A percentile compares a stretch with the other conserved stretches of the same genome.
These are phyloP conservation scores for Inga leiocalycina DNA, from an alignment of 306 rosid species.

Conservation along the genomic window DNA sequence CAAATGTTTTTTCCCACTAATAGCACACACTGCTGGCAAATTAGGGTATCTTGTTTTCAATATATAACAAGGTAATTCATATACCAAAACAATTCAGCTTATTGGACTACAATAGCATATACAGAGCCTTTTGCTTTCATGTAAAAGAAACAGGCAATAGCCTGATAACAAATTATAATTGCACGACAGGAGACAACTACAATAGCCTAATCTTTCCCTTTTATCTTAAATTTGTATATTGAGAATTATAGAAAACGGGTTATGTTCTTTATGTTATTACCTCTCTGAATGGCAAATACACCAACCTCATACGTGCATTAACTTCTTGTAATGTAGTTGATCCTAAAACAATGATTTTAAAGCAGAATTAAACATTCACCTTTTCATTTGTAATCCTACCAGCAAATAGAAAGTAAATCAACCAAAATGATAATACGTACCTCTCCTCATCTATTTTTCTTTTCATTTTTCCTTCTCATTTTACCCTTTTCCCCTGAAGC, in stretches of 20 bases:
- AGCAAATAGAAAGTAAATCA: neutral
- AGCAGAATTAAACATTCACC: slow-evolving; percentile 16
- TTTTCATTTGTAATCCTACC: neutral
- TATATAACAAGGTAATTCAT: too few species aligned
- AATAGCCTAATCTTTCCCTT: neutral
- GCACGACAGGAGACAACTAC: neutral
- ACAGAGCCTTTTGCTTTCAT: neutral
- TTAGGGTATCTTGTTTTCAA: too few species aligned
- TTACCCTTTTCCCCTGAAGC: neutral
- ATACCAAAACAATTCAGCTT: slow-evolving; percentile 21
- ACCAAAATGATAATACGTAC: neutral
- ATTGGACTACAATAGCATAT: slow-evolving; percentile 15
- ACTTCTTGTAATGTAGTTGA: slow-evolving; percentile 42
- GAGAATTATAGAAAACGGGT: neutral
- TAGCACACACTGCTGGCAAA: too few species aligned
- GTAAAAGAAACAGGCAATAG: neutral
- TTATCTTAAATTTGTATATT: neutral
- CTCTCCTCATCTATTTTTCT: neutral
- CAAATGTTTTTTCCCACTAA: too few species aligned
- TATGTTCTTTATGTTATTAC: slow-evolving; percentile 31
- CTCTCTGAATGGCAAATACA: slow-evolving; percentile 57
- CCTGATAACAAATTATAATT: slow-evolving; percentile 20
- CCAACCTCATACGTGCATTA: slow-evolving; percentile 60
- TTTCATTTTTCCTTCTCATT: neutral
- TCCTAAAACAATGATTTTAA: slow-evolving; percentile 42